These are phyloP conservation scores for Aphanomyces cochlioides DNA, from an alignment of 352 stramenopile genomes.

Conservation along the genomic window DNA sequence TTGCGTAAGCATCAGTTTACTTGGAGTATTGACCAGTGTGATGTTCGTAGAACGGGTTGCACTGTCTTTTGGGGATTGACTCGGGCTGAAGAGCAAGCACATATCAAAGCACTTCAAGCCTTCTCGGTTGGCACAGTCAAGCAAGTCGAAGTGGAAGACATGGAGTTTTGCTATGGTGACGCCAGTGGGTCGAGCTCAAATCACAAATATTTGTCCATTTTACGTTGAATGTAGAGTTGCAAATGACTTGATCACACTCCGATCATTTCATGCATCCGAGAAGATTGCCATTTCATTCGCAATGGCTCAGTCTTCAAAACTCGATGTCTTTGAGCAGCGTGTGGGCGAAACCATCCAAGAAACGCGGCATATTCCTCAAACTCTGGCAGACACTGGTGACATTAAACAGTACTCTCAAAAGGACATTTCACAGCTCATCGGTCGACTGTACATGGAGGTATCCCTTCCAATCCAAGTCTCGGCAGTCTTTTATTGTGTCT, in stretches of 20 bases:
- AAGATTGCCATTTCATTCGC: constrained; percentile 91
- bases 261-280: constrained; percentile 74
- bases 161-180: constrained; percentile 84
- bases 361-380: constrained; percentile 86
- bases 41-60: constrained; percentile 57
- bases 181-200: constrained; percentile 36
- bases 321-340: constrained; percentile 90
- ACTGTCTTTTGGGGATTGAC: constrained; percentile 88
- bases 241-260: constrained; percentile 85
- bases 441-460: constrained; percentile 85
- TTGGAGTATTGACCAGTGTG: neutral
- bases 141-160: constrained; percentile 85
- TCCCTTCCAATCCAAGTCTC: neutral
- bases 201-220: neutral
- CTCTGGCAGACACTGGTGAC: constrained; percentile 80
- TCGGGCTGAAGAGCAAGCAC: constrained; percentile 66
- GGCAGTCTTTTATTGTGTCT: neutral
- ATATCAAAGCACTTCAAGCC: constrained; percentile 53
- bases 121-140: constrained; percentile 71
- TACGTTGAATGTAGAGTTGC: constrained; percentile 19
- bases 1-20: constrained; percentile 44
- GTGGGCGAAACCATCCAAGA: constrained; percentile 87
- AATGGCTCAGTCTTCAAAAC: constrained; percentile 90
- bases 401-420: constrained; percentile 85
- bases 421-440: constrained; percentile 90